Evolutionary conservation across 2,329 filamentous ascomycete genomes (phyloP).

Genomic region (Sporothrix curviconia): DNA sequence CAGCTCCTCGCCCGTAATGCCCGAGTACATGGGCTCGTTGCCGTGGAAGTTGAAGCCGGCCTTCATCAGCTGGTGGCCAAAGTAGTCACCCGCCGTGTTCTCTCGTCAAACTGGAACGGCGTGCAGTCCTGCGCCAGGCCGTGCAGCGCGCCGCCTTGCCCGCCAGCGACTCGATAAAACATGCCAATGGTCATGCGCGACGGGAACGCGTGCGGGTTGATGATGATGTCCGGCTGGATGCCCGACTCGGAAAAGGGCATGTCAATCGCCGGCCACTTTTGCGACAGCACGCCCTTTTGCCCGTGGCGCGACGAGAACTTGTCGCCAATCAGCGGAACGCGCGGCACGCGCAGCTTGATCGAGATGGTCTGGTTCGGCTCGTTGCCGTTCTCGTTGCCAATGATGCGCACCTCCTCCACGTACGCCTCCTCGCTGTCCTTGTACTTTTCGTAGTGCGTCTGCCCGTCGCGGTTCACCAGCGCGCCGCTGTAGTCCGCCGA

Average conservation of each 20-base stretch:
- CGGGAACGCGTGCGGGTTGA: slow-evolving; percentile 98
- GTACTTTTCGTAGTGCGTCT: slow-evolving; percentile 87
- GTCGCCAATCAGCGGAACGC: slow-evolving; percentile 89
- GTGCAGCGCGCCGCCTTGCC: slow-evolving; percentile 89
- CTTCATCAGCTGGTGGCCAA: slow-evolving; percentile 89
- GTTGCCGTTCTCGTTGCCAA: slow-evolving; percentile 75
- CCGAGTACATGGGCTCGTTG: slow-evolving; percentile 97
- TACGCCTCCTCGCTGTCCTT: slow-evolving; percentile 85
- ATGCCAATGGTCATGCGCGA: slow-evolving; percentile 99
- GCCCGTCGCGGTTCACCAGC: slow-evolving; percentile 76
- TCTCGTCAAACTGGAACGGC: slow-evolving; percentile 92
- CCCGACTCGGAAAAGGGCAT: slow-evolving; percentile 97
- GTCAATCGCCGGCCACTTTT: slow-evolving; percentile 88
- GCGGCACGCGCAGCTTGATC: slow-evolving; percentile 86
- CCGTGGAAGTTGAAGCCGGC: slow-evolving; percentile 98
- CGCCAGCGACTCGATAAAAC: slow-evolving; percentile 94
- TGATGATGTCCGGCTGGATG: slow-evolving; percentile 95
- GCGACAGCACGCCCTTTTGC: slow-evolving; percentile 93
- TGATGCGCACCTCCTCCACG: slow-evolving; percentile 85
- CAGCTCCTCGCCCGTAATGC: slow-evolving; percentile 91
- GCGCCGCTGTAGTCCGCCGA: slow-evolving; percentile 70
- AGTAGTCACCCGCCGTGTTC: slow-evolving; percentile 87
- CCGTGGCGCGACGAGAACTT: slow-evolving; percentile 99
- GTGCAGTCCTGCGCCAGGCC: slow-evolving; percentile 94
- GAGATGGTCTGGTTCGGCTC: slow-evolving; percentile 84